Evolutionary conservation across 1,139 yeast species (phyloP).

Genomic region (Kodamaea alishanica): DNA sequence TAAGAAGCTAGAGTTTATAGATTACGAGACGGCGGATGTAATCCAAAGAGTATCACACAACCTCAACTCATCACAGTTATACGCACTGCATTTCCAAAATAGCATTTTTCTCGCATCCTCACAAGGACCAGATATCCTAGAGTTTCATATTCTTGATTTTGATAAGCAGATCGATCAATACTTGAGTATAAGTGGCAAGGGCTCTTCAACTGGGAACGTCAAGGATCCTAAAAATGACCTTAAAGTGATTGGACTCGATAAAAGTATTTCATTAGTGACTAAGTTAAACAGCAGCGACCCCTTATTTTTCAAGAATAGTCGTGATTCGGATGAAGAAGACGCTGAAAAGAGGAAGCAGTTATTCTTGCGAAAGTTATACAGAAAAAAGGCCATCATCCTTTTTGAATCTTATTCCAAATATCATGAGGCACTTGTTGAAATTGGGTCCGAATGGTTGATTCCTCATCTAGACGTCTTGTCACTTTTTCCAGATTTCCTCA

Average conservation of each 20-base stretch:
- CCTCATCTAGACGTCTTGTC: constrained; percentile 33
- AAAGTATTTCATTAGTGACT: constrained; percentile 32
- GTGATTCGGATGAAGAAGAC: constrained; percentile 12
- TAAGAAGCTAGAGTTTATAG: constrained; percentile 44
- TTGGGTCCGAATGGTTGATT: constrained; percentile 43
- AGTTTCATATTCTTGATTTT: constrained; percentile 29
- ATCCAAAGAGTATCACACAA: constrained; percentile 41
- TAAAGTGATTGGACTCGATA: constrained; percentile 35
- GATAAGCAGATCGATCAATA: constrained; percentile 43
- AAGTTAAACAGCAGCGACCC: constrained; percentile 23
- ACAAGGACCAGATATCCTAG: constrained; percentile 24
- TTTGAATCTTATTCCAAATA: constrained; percentile 36
- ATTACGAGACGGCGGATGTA: constrained; percentile 39
- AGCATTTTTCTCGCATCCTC: constrained; percentile 19
- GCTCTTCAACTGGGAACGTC: constrained; percentile 14
- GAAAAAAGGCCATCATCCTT: constrained; percentile 29
- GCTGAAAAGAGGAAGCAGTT: constrained; percentile 30
- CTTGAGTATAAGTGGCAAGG: constrained; percentile 25
- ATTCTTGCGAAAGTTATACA: constrained; percentile 31
- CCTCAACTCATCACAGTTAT: constrained; percentile 24
- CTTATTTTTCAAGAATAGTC: constrained; percentile 16
- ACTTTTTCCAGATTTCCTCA: constrained; percentile 40
- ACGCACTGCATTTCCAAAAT: constrained; percentile 11
- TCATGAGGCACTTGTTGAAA: constrained; percentile 41
- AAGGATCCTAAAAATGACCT: constrained; percentile 29